These are phyloP conservation scores for Pseudogymnoascus sp. DNA, from an alignment of 2,329 filamentous ascomycete genomes.

Conservation along the genomic window DNA sequence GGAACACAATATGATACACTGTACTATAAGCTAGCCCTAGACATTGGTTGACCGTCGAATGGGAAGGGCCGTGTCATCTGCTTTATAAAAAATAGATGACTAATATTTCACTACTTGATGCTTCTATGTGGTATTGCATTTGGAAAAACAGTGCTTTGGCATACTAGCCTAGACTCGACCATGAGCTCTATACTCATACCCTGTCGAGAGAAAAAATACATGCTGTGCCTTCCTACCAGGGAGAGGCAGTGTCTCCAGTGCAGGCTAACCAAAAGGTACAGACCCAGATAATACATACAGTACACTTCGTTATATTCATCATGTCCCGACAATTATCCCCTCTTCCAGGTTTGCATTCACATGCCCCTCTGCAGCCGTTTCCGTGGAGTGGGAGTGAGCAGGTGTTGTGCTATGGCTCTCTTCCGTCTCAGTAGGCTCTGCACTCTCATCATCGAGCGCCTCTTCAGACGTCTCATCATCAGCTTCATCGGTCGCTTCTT, in stretches of 20 bases:
- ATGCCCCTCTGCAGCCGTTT: not conserved
- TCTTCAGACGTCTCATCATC: not conserved
- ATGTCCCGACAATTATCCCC: slow-evolving; percentile 1
- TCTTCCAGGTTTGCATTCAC: not conserved
- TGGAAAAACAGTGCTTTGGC: not conserved
- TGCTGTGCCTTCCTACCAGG: not conserved
- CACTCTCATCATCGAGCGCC: not conserved
- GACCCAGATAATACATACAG: slow-evolving; percentile 4
- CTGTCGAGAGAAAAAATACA: not conserved
- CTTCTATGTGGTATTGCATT: not conserved
- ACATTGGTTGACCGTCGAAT: slow-evolving; percentile 8
- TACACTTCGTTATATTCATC: not conserved
- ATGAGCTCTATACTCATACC: not conserved
- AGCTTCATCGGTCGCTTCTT: slow-evolving; percentile 11
- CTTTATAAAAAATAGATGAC: slow-evolving; percentile 5
- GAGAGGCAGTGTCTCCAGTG: not conserved
- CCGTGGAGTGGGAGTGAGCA: not conserved
- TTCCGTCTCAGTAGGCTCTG: not conserved
- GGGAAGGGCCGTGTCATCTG: slow-evolving; percentile 3
- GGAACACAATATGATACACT: slow-evolving; percentile 9
- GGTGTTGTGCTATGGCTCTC: not conserved
- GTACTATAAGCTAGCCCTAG: slow-evolving; percentile 9
- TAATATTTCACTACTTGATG: slow-evolving; percentile 4
- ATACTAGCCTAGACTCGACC: not conserved
- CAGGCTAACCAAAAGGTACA: not conserved